Evolutionary conservation across 2,329 filamentous ascomycete species (phyloP), one percentile per base, ranked within the genome.

Genomic region (Hypoxylon sp.): DNA sequence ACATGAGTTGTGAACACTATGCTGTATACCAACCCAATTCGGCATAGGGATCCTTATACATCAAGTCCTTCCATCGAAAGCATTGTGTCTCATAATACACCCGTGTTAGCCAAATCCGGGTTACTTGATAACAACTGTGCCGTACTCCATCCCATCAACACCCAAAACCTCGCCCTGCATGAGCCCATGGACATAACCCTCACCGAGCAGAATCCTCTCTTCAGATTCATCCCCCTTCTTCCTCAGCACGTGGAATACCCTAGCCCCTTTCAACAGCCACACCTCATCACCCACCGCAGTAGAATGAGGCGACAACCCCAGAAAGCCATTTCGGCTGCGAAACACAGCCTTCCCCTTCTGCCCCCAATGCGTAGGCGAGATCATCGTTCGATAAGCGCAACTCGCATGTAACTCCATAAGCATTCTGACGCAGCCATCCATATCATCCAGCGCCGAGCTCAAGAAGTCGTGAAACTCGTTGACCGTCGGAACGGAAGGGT

Each of bases 151-250:
- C 3, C 36, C 49, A 15, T 52, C 38, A 2, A 51, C 12, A 17
- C 25, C 15, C 26, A 58, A 38, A 13, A 35, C 43, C 23, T 55
- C 46, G 1, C 51, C 55, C 15, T 58, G 51, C 51, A 58, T 55
- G 16, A 58, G 48, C 5, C 55, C 46, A 17, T 58, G 51, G 6
- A 58, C 51, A 11, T 58, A 58, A 7, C 37, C 55, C 26, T 55
- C 51, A 3, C 55, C 51, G 6, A 55, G 26, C 5, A 57, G 21
- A 9, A 52, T 16, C 12, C 35, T 58, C 11, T 26, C 16, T 5
- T 12, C 17, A 1, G 34, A 34, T 13, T 11, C 9, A 17, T 8
- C 13, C 13, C 26, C 37, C 2, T 3, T 21, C 2, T 23, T 25
- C 11, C 54, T 46, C 6, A 53, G 15, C 4, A 54, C 8, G 12